Conservation (phyloP, 2,329 filamentous ascomycete genomes). For the Fusarium incarnatum region DNA sequence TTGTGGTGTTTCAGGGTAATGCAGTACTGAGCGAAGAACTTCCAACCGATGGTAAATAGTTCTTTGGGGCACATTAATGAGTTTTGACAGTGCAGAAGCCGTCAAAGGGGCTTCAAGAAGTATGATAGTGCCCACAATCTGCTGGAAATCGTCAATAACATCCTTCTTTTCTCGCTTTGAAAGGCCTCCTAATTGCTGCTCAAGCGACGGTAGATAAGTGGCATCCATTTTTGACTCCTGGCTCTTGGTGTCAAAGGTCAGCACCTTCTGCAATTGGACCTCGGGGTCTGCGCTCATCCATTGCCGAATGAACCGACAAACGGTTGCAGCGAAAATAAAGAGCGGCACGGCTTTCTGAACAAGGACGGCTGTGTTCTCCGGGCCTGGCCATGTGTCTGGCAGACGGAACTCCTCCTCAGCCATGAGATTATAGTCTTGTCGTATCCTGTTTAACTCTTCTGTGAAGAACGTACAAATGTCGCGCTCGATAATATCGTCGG, state of each 20-base stretch:
- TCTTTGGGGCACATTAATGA: neutral
- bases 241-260: constrained; percentile 25
- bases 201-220: constrained; percentile 36
- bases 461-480: constrained; percentile 44
- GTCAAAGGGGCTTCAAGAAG: constrained; percentile 40
- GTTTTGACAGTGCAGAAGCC: constrained; percentile 30
- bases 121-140: constrained; percentile 43
- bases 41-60: constrained; percentile 37
- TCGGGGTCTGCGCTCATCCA: constrained; percentile 37
- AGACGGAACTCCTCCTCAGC: neutral
- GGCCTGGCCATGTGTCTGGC: constrained; percentile 17
- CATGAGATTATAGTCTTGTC: constrained; percentile 36
- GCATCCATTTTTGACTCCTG: constrained; percentile 25
- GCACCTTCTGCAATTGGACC: constrained; percentile 39
- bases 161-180: neutral
- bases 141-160: constrained; percentile 39
- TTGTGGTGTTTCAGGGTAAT: neutral
- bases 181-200: constrained; percentile 5
- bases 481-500: neutral
- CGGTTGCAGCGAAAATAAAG: constrained; percentile 53
- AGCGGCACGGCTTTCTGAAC: constrained; percentile 49
- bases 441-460: constrained; percentile 48
- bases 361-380: constrained; percentile 11
- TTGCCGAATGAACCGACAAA: constrained; percentile 46
- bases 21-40: constrained; percentile 28